Evolutionary conservation across 2,329 filamentous ascomycete genomes (phyloP), one percentile per base, ranked within the genome.

Genomic region (Phaeosphaeriaceae sp.): DNA sequence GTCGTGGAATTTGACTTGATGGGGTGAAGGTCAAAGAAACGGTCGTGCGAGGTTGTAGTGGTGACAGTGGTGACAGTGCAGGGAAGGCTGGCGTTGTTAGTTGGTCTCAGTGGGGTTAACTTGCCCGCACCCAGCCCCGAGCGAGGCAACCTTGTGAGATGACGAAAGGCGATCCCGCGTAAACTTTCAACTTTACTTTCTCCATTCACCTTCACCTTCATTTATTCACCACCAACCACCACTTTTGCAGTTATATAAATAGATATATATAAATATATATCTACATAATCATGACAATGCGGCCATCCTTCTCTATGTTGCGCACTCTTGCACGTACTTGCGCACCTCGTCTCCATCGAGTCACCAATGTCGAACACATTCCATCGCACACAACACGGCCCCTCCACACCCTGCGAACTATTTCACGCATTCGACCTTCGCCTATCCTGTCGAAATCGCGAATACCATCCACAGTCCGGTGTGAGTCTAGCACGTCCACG

Each of bases 321-420:
- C 63, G 69, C 56, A 44, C 56, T 35, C 49, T 64, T 12, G 56
- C 58, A 13, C 61, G 60, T 16, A 50, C 56, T 32, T 28, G 38
- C 35, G 52, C 59, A 47, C 56, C 63, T 29, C 59, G 55, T 43
- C 29, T 47, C 30, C 30, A 42, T 17, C 52, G 50, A 45, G 26
- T 52, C 48, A 42, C 54, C 13, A 51, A 50, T 36, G 40, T 60
- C 36, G 42, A 59, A 41, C 52, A 46, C 61, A 64, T 66, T 63
- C 66, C 67, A 52, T 55, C 44, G 35, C 47, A 56, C 33, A 50
- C 58, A 56, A 55, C 53, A 40, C 64, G 66, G 49, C 48, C 61
- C 42, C 50, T 60, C 39, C 65, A 70, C 48, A 56, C 58, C 48
- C 66, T 62, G 60, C 67, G 58, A 69, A 66, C 64, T 52, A 59